Evolutionary conservation across 495 filamentous ascomycete genomes (phyloP), one percentile per base, ranked within the genome.

Genomic region (Neurospora intermedia): DNA sequence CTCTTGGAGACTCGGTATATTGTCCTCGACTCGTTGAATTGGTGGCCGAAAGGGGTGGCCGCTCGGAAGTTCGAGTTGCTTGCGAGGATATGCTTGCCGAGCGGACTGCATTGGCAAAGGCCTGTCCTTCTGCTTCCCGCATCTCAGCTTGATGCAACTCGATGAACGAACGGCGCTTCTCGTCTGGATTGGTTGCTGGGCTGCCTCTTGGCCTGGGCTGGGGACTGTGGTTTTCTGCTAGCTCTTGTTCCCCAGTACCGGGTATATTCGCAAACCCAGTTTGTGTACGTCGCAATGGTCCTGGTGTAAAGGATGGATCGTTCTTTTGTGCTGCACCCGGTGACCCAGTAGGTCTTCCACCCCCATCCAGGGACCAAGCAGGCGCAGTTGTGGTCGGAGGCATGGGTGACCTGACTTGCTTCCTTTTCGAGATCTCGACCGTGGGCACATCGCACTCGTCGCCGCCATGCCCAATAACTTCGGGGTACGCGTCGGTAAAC

Each of bases 401-500:
- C 7, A 78, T 79, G 38, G 77, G 77, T 1, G 83, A 83, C 72
- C 79, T 84, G 20, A 83, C 77, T 69, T 82, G 83, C 75, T 85
- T 85, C 70, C 85, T 80, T 76, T 81, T 84, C 0, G 87, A 88
- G 20, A 97, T 90, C 76, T 94, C 92, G 23, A 88, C 83, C 0
- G 89, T 87, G 7, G 91, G 91, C 5, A 83, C 80, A 45, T 92
- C 90, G 54, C 90, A 89, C 74, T 96, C 93, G 80, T 97, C 94
- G 16, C 94, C 94, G 31, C 94, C 94, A 77, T 92, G 89, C 35
- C 94, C 94, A 80, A 97, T 96, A 69, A 96, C 78, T 43, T 92
- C 91, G 18, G 93, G 92, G 73, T 83, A 82, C 27, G 81, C 85
- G 69, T 90, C 85, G 9, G 82, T 87, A 77, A 97, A 97, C 59